These are phyloP conservation scores for Prorocentrum cordatum DNA, from an alignment of 169 alveolate species.

Conservation along the genomic window DNA sequence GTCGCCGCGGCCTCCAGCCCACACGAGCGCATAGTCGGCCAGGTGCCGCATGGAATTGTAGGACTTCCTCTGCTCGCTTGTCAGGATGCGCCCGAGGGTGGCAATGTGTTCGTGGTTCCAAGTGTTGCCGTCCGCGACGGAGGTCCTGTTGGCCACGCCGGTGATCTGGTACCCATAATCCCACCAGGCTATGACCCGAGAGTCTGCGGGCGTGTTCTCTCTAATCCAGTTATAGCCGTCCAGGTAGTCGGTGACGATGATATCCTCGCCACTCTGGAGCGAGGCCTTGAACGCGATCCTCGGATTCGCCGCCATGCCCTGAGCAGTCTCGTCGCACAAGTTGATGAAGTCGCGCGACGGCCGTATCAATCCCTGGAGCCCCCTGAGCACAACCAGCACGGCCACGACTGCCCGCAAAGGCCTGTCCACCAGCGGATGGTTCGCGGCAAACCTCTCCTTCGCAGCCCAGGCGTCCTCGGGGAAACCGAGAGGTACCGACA, in stretches of 20 bases:
- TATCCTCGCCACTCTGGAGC: too few relatives aligned
- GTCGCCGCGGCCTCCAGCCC: slow-evolving; percentile 53
- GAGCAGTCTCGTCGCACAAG: too few relatives aligned
- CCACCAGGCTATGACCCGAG: slow-evolving; percentile 68
- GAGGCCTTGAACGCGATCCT: too few relatives aligned
- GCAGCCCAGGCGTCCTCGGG: too few relatives aligned
- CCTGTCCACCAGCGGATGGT: too few relatives aligned
- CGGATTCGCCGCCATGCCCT: too few relatives aligned
- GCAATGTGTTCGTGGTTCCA: slow-evolving; percentile 70
- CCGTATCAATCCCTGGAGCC: too few relatives aligned
- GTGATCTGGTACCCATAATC: slow-evolving; percentile 67
- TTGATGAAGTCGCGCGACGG: too few relatives aligned
- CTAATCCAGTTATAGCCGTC: slow-evolving; percentile 52
- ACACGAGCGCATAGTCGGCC: slow-evolving; percentile 59
- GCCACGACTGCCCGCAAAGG: too few relatives aligned
- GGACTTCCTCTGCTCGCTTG: slow-evolving; percentile 40
- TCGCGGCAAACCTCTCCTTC: too few relatives aligned
- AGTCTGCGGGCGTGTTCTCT: slow-evolving; percentile 26
- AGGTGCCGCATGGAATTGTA: slow-evolving; percentile 47
- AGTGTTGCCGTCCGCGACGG: slow-evolving; percentile 60
- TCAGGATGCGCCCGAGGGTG: slow-evolving; percentile 12
- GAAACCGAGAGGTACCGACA: too few relatives aligned
- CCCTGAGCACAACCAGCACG: too few relatives aligned
- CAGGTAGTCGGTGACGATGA: slow-evolving; percentile 25
- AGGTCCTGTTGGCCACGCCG: slow-evolving; percentile 39